These are phyloP conservation scores for Mycena rebaudengoi DNA, from an alignment of 768 basidiomycete species.

Conservation along the genomic window DNA sequence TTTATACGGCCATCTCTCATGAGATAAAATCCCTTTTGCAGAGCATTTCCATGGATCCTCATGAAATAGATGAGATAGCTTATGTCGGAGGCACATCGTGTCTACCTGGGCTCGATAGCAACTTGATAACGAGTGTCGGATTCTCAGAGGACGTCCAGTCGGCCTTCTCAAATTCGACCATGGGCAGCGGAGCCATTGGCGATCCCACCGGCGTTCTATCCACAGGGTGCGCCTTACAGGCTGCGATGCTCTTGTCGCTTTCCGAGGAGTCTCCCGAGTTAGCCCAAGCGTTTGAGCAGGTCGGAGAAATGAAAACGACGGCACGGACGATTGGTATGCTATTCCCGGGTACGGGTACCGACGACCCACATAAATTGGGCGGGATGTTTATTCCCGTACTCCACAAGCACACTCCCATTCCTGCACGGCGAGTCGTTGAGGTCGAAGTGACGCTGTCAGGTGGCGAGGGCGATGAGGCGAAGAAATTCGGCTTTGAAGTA, in stretches of 20 bases:
- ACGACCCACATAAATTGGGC: constrained; percentile 54
- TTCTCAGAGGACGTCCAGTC: constrained; percentile 71
- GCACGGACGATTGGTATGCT: constrained; percentile 70
- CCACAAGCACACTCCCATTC: constrained; percentile 75
- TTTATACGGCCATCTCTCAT: constrained; percentile 65
- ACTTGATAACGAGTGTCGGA: constrained; percentile 53
- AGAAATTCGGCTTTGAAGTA: constrained; percentile 71
- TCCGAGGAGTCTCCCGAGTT: constrained; percentile 60
- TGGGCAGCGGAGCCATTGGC: constrained; percentile 75
- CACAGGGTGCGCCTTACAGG: constrained; percentile 81
- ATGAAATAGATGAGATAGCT: constrained; percentile 80
- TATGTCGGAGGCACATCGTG: constrained; percentile 81
- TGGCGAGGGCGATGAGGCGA: constrained; percentile 40
- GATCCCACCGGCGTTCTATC: constrained; percentile 84
- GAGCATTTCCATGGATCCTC: constrained; percentile 61
- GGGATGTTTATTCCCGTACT: constrained; percentile 75
- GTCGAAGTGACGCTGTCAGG: constrained; percentile 62
- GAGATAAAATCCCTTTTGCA: constrained; percentile 63
- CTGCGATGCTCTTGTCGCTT: constrained; percentile 63
- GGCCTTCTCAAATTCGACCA: constrained; percentile 71
- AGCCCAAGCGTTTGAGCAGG: constrained; percentile 56
- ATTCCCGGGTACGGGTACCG: constrained; percentile 59
- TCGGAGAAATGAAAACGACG: constrained; percentile 61
- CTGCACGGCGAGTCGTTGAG: constrained; percentile 65
- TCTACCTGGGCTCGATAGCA: constrained; percentile 78